Conservation (phyloP, 2,329 filamentous ascomycete genomes). For the Diaporthe sp. region DNA sequence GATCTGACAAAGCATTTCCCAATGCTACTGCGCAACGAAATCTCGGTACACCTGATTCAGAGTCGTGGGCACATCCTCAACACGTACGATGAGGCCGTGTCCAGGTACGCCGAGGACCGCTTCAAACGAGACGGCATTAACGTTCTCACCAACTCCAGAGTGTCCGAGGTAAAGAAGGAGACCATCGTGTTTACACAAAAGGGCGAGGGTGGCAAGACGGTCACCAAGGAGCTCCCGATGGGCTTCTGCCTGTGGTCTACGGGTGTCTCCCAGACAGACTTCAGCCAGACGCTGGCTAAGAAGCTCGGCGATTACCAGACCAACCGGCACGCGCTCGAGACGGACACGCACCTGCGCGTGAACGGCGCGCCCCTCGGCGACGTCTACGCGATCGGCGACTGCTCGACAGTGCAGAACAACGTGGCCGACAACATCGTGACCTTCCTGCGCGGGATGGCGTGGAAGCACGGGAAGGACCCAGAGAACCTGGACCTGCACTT, state of each 20-base stretch:
- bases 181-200: constrained; percentile 92
- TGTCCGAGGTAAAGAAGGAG: constrained; percentile 88
- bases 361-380: constrained; percentile 92
- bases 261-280: constrained; percentile 87
- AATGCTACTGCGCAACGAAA: constrained; percentile 92
- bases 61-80: constrained; percentile 95
- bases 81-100: constrained; percentile 96
- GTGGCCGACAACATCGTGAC: constrained; percentile 90
- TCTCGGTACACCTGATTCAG: constrained; percentile 97
- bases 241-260: constrained; percentile 99
- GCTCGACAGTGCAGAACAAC: constrained; percentile 97
- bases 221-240: constrained; percentile 95
- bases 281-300: constrained; percentile 82
- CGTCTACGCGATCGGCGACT: constrained; percentile 97
- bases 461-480: constrained; percentile 91
- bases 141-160: constrained; percentile 91
- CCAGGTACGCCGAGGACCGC: constrained; percentile 89
- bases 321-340: constrained; percentile 93
- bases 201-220: constrained; percentile 75
- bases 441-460: constrained; percentile 90
- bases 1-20: constrained; percentile 89
- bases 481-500: constrained; percentile 90
- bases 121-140: constrained; percentile 94
- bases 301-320: constrained; percentile 83
- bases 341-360: constrained; percentile 91